Evolutionary conservation across 2,329 filamentous ascomycete species (phyloP).

Genomic region (Trichophyton schoenleinii): DNA sequence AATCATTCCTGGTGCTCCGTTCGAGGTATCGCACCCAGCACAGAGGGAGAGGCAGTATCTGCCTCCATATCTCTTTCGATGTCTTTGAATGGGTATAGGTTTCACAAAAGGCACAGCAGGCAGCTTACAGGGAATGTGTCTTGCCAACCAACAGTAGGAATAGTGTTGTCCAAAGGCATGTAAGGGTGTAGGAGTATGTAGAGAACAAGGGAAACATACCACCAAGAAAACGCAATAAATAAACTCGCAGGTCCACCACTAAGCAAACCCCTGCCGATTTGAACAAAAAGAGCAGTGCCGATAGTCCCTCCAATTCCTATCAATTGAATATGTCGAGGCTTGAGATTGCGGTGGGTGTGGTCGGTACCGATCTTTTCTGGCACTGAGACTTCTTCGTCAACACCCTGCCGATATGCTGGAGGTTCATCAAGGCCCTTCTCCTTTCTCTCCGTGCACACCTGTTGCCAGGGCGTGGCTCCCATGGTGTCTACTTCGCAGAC

Average conservation of each 20-base stretch:
- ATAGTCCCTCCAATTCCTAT: constrained; percentile 38
- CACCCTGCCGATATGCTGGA: not conserved
- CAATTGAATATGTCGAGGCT: constrained; percentile 35
- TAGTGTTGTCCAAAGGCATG: not conserved
- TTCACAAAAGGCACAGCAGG: not conserved
- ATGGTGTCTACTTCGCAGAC: not conserved
- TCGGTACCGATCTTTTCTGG: constrained; percentile 17
- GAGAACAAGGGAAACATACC: constrained; percentile 23
- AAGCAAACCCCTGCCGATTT: constrained; percentile 30
- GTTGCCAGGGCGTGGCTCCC: not conserved
- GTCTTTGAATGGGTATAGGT: not conserved
- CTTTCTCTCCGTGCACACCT: not conserved
- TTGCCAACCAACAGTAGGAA: constrained; percentile 2
- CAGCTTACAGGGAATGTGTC: not conserved
- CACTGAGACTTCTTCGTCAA: not conserved
- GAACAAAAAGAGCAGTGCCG: constrained; percentile 33
- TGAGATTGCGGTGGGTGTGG: constrained; percentile 31
- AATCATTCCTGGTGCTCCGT: not conserved
- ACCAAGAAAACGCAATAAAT: constrained; percentile 35
- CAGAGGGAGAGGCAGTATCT: not conserved
- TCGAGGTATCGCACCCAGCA: not conserved
- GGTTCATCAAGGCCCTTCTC: not conserved
- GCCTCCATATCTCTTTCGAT: not conserved
- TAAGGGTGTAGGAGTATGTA: not conserved
- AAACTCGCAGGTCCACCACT: constrained; percentile 33